Base-by-base conservation (phyloP, 345 rosid genomes). In the Eutrema yunnanense region DNA sequence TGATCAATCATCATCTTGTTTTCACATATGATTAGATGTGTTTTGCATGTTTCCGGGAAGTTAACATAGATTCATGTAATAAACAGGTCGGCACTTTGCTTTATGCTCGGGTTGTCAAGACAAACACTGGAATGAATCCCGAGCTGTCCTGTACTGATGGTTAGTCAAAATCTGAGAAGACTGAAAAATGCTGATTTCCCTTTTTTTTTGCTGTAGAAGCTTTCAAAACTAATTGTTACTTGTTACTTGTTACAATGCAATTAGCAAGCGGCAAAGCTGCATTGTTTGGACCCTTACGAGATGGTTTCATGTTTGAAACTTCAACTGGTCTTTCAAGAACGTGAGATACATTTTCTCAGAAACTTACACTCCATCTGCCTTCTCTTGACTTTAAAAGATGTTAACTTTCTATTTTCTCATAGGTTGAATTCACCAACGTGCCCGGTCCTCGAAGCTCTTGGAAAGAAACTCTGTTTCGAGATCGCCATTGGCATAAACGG, bases 401-500 rank as follows among this genome's bases (percentile, higher is more conserved):
- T 58, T 30, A 5, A 59, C 44, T 8, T 41, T 48, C 36, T 66
- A 33, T 14, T 26, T 7, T 55, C 55, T 46, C 41, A 26, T 54
- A 90, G 97, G 92, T 53, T 87, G 73, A 84, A 88, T 69, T 86
- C 86, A 42, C 96, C 94, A 49, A 66, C 92, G 1, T 86, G 90
- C 81, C 88, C 95, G 0, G 87, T 90, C 76, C 88, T 93, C 2
- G 94, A 89, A 73, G 87, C 82, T 66, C 92, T 90, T 34, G 90
- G 96, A 74, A 87, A 85, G 82, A 87, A 87, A 69, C 82, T 86
- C 47, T 81, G 96, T 9, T 90, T 87, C 73, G 94, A 87, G 82
- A 83, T 85, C 67, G 96, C 90, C n/a, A 80, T 82, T 69, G 97
- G 98, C 71, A 65, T 88, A 67, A 89, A 89, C 69, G 98, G 96